These are phyloP conservation scores for Plasmodium gallinaceum DNA, from an alignment of 169 alveolate genomes.

Conservation along the genomic window DNA sequence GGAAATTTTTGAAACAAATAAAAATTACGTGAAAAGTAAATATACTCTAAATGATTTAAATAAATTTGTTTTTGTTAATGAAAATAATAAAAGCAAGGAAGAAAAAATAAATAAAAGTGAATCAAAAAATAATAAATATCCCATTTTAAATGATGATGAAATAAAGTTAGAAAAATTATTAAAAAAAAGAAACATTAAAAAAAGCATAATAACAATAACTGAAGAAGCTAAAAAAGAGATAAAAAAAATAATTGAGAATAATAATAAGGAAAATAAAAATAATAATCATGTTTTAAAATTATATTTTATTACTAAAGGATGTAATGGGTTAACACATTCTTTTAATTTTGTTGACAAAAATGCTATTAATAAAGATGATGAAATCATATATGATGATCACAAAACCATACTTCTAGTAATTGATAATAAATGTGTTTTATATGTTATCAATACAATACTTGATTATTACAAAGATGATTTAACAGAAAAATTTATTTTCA, in stretches of 20 bases:
- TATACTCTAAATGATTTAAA: conserved; percentile 45
- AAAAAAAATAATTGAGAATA: conserved; percentile 25
- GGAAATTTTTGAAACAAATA: not conserved
- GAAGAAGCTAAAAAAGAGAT: conserved; percentile 48
- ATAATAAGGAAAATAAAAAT: conserved; percentile 26
- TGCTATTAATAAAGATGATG: conserved; percentile 51
- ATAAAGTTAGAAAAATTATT: conserved; percentile 28
- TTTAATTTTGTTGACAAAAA: conserved; percentile 21
- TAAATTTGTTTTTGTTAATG: conserved; percentile 26
- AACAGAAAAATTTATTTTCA: conserved; percentile 64
- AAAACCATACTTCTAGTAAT: conserved; percentile 52
- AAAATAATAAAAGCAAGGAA: not conserved
- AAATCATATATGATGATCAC: conserved; percentile 42
- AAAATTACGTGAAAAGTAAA: not conserved
- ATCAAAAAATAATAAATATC: not conserved
- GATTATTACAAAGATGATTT: conserved; percentile 66
- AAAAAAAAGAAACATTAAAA: conserved; percentile 60
- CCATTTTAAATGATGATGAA: conserved; percentile 13
- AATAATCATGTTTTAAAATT: conserved; percentile 21
- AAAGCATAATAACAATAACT: conserved; percentile 58
- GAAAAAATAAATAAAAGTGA: not conserved
- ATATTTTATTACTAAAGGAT: conserved; percentile 59
- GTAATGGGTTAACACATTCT: conserved; percentile 73
- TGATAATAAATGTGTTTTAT: conserved; percentile 48
- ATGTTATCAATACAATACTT: conserved; percentile 60